phyloP scores from a whole-genome alignment of 1,139 yeast genomes.

The Hemisphaericaspora lyxosophila region DNA sequence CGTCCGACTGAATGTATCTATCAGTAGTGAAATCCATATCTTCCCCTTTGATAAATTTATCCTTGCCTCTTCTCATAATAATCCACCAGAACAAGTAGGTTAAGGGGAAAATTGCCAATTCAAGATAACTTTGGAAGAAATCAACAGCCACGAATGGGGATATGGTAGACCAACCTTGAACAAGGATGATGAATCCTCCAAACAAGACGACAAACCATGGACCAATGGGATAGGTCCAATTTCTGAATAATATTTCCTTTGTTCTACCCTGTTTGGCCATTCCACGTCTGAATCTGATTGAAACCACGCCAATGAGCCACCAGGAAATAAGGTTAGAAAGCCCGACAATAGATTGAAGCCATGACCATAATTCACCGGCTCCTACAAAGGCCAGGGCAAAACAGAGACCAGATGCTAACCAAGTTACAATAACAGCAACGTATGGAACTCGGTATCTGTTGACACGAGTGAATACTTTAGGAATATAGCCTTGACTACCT shows the following conservation, averaged over 20 bases:
- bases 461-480: constrained; percentile 33
- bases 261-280: constrained; percentile 36
- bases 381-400: constrained; percentile 47
- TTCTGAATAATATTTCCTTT: constrained; percentile 33
- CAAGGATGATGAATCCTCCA: constrained; percentile 36
- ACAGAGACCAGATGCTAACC: constrained; percentile 44
- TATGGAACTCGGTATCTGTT: constrained; percentile 40
- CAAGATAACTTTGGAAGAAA: constrained; percentile 40
- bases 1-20: constrained; percentile 50
- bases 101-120: constrained; percentile 39
- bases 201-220: constrained; percentile 39
- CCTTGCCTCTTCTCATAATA: constrained; percentile 44
- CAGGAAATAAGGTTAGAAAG: constrained; percentile 44
- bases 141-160: constrained; percentile 43
- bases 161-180: constrained; percentile 54
- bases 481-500: constrained; percentile 43
- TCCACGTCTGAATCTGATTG: constrained; percentile 42
- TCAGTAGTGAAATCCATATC: constrained; percentile 69
- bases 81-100: constrained; percentile 47
- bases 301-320: constrained; percentile 42
- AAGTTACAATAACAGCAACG: constrained; percentile 40
- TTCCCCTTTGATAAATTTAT: constrained; percentile 44
- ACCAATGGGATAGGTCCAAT: constrained; percentile 46
- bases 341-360: constrained; percentile 46
- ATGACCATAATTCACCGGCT: constrained; percentile 44